These are phyloP conservation scores for Leishmania amazonensis DNA, from an alignment of 208 protist species.

Conservation along the genomic window DNA sequence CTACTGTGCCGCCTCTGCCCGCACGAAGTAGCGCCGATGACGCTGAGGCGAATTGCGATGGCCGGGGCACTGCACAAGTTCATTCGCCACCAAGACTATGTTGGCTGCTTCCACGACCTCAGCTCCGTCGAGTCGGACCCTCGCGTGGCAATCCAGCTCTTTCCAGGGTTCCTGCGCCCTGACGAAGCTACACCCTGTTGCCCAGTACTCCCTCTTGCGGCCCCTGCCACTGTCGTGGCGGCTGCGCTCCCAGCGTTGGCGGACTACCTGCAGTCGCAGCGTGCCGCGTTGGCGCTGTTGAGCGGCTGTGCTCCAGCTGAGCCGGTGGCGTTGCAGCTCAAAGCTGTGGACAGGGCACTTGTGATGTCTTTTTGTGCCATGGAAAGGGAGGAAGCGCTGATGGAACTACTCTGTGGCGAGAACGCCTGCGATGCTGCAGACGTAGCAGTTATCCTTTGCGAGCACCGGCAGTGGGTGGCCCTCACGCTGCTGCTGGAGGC, in stretches of 20 bases:
- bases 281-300: constrained; percentile 11
- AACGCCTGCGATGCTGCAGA: constrained; percentile 44
- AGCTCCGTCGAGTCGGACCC: constrained; percentile 45
- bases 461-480: constrained; percentile 57
- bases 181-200: background rate
- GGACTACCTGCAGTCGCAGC: constrained; percentile 31
- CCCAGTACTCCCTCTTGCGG: background rate
- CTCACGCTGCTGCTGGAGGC: constrained; percentile 41
- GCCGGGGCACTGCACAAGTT: constrained; percentile 56
- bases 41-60: constrained; percentile 32
- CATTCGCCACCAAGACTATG: constrained; percentile 29
- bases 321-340: background rate
- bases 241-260: constrained; percentile 24
- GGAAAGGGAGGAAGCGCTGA: constrained; percentile 44
- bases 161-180: constrained; percentile 23
- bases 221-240: background rate
- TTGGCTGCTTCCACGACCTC: constrained; percentile 47
- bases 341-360: constrained; percentile 13
- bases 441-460: constrained; percentile 33
- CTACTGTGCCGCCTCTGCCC: constrained; percentile 66
- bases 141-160: constrained; percentile 52
- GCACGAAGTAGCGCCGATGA: constrained; percentile 40
- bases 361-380: constrained; percentile 1
- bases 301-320: background rate
- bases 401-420: constrained; percentile 43